Evolutionary conservation across 2,329 filamentous ascomycete species (phyloP), one percentile per base, ranked within the genome.

Genomic region (Chaetomium sp.): DNA sequence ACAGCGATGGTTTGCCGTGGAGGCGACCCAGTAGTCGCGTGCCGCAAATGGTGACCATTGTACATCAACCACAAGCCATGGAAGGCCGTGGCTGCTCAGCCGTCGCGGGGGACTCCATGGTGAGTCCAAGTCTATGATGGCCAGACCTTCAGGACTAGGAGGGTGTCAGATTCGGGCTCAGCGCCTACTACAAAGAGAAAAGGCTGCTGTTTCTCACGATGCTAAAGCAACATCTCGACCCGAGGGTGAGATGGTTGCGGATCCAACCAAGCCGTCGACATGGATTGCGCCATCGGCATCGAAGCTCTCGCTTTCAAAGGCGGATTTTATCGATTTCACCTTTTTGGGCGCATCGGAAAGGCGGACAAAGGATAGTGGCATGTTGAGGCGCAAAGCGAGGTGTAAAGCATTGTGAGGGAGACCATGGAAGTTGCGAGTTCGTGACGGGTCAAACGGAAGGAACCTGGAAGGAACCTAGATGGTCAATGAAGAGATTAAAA

Each of bases 1-100:
- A 23, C 93, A 95, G 71, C 95, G 92, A 75, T 97, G 93, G 75
- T 97, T 97, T 21, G 93, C 94, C 0, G 93, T 97, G 65, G 92
- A 96, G 42, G 92, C 91, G 21, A 97, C 90, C 93, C 94, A 97
- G 72, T 93, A 93, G 75, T 96, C 91, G 56, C 93, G 87, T 23
- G 86, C 87, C 13, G 93, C 91, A 75, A 97, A 97, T 0, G 94
- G 94, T 12, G 92, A 97, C 94, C 94, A 97, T 77, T 97, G 94
- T 33, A 97, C 93, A 76, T 97, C 94, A 12, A 94, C 93, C 5
- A 97, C 93, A 59, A 96, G 88, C 92, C 93, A 97, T n/a, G 92
- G 90, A 51, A 92, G 88, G 62, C 92, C 90, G 77, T 96, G 92
- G 67, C 90, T 90, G 70, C 83, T 85, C 56, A 97, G 83, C 72